phyloP scores from a whole-genome alignment of 2,329 filamentous ascomycete genomes.

The Neobulgaria alba region DNA sequence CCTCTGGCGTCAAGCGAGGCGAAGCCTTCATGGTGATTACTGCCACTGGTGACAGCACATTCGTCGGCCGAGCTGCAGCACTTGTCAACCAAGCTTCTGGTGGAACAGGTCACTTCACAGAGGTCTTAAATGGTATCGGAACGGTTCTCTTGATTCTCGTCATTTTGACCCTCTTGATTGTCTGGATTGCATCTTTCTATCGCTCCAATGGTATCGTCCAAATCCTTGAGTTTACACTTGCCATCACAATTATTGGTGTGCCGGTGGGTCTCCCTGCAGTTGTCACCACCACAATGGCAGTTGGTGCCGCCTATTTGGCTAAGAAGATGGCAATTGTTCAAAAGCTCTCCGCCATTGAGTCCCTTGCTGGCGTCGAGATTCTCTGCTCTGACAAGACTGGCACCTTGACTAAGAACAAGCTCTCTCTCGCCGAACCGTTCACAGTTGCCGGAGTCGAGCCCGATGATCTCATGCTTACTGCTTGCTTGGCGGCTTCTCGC shows the following conservation, averaged over 20 bases:
- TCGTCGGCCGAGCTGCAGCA: slow-evolving; percentile 80
- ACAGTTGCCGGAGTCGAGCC: slow-evolving; percentile 73
- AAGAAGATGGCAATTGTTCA: slow-evolving; percentile 92
- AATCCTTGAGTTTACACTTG: slow-evolving; percentile 78
- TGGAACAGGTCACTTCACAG: slow-evolving; percentile 79
- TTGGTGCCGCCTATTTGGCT: slow-evolving; percentile 82
- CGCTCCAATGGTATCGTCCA: slow-evolving; percentile 70
- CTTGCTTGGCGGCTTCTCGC: slow-evolving; percentile 79
- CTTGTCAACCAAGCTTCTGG: slow-evolving; percentile 69
- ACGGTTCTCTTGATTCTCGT: slow-evolving; percentile 73
- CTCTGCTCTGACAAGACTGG: slow-evolving; percentile 93
- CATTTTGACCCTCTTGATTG: slow-evolving; percentile 68
- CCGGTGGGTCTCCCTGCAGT: slow-evolving; percentile 89
- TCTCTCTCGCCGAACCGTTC: slow-evolving; percentile 78
- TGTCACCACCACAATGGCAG: slow-evolving; percentile 91
- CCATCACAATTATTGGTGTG: slow-evolving; percentile 86
- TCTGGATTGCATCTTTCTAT: slow-evolving; percentile 86
- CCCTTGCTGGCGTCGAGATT: slow-evolving; percentile 84
- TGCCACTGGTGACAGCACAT: slow-evolving; percentile 80
- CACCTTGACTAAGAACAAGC: slow-evolving; percentile 90
- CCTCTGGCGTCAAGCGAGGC: slow-evolving; percentile 84
- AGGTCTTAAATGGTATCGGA: slow-evolving; percentile 82
- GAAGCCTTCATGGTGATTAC: slow-evolving; percentile 77
- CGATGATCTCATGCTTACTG: slow-evolving; percentile 86
- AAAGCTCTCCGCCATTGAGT: slow-evolving; percentile 87